phyloP scores from a whole-genome alignment of 768 basidiomycete genomes.

The Clavaria fumosa region DNA sequence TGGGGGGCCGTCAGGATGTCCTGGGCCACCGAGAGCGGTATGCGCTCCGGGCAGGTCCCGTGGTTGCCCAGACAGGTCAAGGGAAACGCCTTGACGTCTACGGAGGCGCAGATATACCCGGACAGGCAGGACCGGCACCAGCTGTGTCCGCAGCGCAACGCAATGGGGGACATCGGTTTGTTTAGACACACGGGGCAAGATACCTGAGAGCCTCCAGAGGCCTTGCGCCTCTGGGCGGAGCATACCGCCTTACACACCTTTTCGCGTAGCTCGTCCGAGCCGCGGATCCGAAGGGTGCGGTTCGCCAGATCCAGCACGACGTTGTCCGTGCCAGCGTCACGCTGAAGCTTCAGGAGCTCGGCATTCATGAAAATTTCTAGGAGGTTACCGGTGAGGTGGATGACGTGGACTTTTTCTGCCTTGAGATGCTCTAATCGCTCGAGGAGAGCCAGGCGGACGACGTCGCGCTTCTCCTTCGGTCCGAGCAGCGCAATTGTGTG shows the following conservation, averaged over 20 bases:
- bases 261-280: no score
- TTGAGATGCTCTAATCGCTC: constrained; percentile 30
- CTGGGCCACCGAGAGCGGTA: constrained; percentile 38
- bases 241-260: no score
- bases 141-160: constrained; percentile 46
- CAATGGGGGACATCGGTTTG: constrained; percentile 33
- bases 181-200: constrained; percentile 66
- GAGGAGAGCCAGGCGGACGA: constrained; percentile 31
- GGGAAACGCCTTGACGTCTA: constrained; percentile 48
- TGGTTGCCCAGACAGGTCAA: constrained; percentile 56
- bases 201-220: no score
- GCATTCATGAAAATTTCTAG: constrained; percentile 31
- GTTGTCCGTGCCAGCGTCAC: constrained; percentile 40
- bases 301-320: constrained; percentile 31
- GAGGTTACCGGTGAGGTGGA: constrained; percentile 32
- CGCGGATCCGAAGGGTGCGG: constrained; percentile 37
- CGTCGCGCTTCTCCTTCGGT: constrained; percentile 22
- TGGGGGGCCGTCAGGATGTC: constrained; percentile 34
- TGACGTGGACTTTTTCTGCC: constrained; percentile 24
- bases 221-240: no score
- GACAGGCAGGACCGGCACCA: constrained; percentile 54
- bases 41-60: constrained; percentile 38
- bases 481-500: constrained; percentile 43
- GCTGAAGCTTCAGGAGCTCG: constrained; percentile 30
- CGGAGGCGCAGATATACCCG: constrained; percentile 41